These are phyloP conservation scores for Pyrenochaeta sp. DNA, from an alignment of 2,329 filamentous ascomycete genomes.

Conservation along the genomic window DNA sequence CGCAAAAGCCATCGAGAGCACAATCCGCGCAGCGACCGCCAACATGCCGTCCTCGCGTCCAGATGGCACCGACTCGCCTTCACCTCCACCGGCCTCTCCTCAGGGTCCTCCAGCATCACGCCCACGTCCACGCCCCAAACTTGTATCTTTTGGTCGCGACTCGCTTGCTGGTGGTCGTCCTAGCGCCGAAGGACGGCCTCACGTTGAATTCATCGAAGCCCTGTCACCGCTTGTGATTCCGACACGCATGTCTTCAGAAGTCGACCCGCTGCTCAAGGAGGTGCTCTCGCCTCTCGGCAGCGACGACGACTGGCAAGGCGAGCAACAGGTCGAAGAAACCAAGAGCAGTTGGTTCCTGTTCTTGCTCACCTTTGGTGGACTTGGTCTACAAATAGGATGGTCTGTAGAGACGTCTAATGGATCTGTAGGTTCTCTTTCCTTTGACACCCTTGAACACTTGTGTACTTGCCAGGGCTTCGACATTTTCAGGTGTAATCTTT, in stretches of 20 bases:
- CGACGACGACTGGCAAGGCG: constrained; percentile 53
- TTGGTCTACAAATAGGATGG: constrained; percentile 92
- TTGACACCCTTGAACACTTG: no score
- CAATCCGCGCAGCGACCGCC: constrained; percentile 18
- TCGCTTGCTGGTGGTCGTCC: constrained; percentile 29
- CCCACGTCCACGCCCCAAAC: constrained; percentile 38
- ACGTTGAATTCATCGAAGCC: constrained; percentile 44
- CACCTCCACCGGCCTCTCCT: constrained; percentile 23
- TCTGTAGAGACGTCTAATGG: constrained; percentile 94
- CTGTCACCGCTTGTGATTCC: constrained; percentile 44
- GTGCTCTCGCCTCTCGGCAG: constrained; percentile 41
- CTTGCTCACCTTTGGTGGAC: constrained; percentile 84
- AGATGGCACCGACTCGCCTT: constrained; percentile 13
- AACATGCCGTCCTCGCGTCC: constrained; percentile 25
- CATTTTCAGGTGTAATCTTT: no score
- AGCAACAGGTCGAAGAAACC: constrained; percentile 65
- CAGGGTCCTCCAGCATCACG: constrained; percentile 14
- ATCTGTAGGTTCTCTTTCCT: constrained; percentile 62
- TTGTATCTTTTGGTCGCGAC: constrained; percentile 47
- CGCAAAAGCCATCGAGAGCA: constrained; percentile 19
- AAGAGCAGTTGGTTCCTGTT: constrained; percentile 89
- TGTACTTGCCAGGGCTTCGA: no score
- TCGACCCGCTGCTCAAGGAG: constrained; percentile 44
- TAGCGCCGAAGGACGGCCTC: constrained; percentile 21
- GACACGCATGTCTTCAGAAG: constrained; percentile 40